These are phyloP conservation scores for Lenwebbia sp. DNA, from an alignment of 345 rosid genomes.

Conservation along the genomic window DNA sequence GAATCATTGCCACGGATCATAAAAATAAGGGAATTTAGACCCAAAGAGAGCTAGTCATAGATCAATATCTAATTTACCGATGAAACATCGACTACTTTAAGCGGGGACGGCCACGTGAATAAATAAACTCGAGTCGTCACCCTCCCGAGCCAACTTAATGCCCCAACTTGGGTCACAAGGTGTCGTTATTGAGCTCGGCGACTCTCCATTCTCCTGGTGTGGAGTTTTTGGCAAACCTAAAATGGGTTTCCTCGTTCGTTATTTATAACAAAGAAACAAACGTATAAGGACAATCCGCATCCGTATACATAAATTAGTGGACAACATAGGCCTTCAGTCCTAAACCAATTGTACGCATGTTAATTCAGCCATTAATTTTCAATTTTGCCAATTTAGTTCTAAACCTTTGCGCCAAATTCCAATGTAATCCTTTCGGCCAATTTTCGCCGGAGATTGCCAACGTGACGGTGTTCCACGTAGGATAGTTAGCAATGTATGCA, in stretches of 20 bases:
- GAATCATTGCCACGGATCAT: background rate
- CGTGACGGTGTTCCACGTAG: background rate
- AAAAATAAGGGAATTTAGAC: background rate
- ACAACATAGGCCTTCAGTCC: too few relatives aligned
- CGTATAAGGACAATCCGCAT: too few relatives aligned
- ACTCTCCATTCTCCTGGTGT: too few relatives aligned
- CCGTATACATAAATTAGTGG: too few relatives aligned
- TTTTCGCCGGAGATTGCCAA: background rate
- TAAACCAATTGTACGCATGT: background rate
- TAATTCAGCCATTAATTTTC: background rate
- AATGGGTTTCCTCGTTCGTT: too few relatives aligned
- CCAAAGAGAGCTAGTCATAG: background rate
- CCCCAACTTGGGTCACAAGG: too few relatives aligned
- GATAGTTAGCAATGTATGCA: background rate
- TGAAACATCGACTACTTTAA: background rate
- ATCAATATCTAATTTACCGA: background rate
- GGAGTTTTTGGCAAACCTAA: too few relatives aligned
- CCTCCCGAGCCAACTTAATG: too few relatives aligned
- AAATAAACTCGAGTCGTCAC: background rate
- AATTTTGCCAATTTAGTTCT: rapidly evolving
- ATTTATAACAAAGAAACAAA: too few relatives aligned
- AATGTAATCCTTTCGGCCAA: background rate
- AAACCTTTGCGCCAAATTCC: background rate
- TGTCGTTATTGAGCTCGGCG: too few relatives aligned
- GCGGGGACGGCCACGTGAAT: background rate